Base-by-base conservation (phyloP, 2,329 filamentous ascomycete species). In the Aspergillus persii region DNA sequence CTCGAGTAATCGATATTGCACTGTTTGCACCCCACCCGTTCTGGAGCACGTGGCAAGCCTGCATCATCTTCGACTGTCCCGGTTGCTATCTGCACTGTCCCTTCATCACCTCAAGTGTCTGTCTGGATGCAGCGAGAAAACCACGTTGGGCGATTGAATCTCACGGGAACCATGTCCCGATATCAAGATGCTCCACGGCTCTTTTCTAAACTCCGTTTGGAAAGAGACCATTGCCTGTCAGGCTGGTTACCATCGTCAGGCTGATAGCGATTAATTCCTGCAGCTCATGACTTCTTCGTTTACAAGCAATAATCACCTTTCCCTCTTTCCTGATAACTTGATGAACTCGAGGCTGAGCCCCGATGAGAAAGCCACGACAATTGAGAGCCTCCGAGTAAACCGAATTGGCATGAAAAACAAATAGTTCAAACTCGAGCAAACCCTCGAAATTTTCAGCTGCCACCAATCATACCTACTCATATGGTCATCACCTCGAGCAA, bases 371-470 rank as follows among this genome's bases (percentile, higher is more conserved):
- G 65, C 76, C 33, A 72, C 65, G 4, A 66, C 64, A 23, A 69
- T 78, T 48, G 76, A 80, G 57, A 72, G 80, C 0, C 71, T 83
- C 0, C 72, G 77, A 2, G 74, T 73, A 39, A 80, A 81, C 39
- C 76, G 80, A 54, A 83, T 79, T 1, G 82, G 81, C 6, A 81
- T 83, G 15, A 78, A 81, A 51, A 82, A 80, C 68, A 80, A 81
- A 56, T 72, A 77, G 46, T 80, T 83, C 69, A 83, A 84, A 63
- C 62, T 65, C 15, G 60, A 69, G 3, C 82, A 84, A 54, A 70
- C 81, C 18, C 61, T 72, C 30, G 81, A 84, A 68, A 75, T 76
- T 3, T 73, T 82, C 51, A 51, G 56, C 8, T 77, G 82, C 44
- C 70, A 77, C 1, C 79, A 82, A 53, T 76, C 80, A 0, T 80